phyloP scores from a whole-genome alignment of 306 rosid species.

The Cyamopsis tetragonoloba region DNA sequence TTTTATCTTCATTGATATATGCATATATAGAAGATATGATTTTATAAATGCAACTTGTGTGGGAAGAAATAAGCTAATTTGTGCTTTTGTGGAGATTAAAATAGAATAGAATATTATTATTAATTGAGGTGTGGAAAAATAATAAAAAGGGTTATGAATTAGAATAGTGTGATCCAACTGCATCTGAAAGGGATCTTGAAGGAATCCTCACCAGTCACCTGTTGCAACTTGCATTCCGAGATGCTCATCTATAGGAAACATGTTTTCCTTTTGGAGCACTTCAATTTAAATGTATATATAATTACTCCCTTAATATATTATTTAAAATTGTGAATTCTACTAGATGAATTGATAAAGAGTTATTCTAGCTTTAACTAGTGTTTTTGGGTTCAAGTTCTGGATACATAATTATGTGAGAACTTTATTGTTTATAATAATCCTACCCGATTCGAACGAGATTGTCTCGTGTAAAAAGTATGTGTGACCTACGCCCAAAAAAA shows the following conservation, averaged over 20 bases:
- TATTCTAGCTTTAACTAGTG: no score
- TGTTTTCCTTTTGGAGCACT: not conserved
- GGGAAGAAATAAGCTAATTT: conserved; percentile 19
- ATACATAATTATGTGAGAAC: no score
- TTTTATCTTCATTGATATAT: not conserved
- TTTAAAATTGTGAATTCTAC: no score
- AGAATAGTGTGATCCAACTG: conserved; percentile 5
- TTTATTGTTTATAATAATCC: no score
- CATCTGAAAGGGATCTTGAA: conserved; percentile 20
- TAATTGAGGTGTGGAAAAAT: conserved; percentile 6
- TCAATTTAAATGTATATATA: no score
- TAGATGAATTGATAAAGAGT: no score
- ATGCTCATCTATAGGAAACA: not conserved
- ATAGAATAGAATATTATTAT: no score
- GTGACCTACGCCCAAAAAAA: no score
- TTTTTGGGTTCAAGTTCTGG: no score
- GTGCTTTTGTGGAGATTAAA: not conserved
- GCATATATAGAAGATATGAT: conserved; percentile 26
- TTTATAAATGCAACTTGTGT: conserved; percentile 35
- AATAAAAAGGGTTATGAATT: not conserved
- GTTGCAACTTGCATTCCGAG: not conserved
- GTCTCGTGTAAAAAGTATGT: no score
- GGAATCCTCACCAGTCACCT: not conserved
- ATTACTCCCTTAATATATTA: no score
- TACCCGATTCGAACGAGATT: no score